A percentile compares a stretch with the other conserved stretches of the same genome.
Evolutionary conservation across 148 eudicot genomes (phyloP).

Genomic region (Rhododendron kiyosumense): DNA sequence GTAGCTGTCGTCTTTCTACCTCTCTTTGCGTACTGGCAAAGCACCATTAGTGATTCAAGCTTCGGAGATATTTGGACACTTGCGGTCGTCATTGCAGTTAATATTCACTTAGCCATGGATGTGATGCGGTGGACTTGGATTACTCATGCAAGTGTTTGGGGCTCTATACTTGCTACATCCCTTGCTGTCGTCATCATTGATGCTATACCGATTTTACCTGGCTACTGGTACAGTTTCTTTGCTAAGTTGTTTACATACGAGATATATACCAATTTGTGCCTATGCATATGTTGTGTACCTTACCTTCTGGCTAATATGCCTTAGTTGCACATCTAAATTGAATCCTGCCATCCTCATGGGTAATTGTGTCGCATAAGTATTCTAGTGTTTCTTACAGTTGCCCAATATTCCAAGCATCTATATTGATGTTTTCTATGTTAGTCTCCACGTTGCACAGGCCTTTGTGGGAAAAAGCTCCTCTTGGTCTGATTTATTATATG

Average conservation of each 20-base stretch:
- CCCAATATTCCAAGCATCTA: background rate
- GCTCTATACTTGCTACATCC: constrained; percentile 76
- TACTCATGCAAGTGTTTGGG: constrained; percentile 83
- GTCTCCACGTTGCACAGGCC: background rate
- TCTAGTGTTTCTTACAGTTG: background rate
- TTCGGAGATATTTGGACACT: constrained; percentile 94
- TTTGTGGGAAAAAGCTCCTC: background rate
- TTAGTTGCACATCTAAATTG: background rate
- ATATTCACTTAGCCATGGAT: constrained; percentile 93
- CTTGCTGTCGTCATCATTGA: constrained; percentile 76
- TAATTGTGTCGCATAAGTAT: background rate
- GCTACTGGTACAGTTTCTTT: constrained; percentile 65
- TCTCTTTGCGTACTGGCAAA: constrained; percentile 69
- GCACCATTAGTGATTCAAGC: constrained; percentile 60
- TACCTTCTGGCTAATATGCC: background rate
- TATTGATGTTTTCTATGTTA: background rate
- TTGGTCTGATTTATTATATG: background rate
- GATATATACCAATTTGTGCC: background rate
- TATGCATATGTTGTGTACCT: background rate
- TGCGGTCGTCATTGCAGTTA: constrained; percentile 69
- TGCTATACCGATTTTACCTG: constrained; percentile 57
- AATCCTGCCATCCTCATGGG: background rate
- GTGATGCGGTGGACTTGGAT: constrained; percentile 87
- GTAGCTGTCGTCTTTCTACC: constrained; percentile 68
- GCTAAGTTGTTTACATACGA: background rate